Conservation (phyloP, 2,329 filamentous ascomycete species). For the Cladophialophora yegresii region DNA sequence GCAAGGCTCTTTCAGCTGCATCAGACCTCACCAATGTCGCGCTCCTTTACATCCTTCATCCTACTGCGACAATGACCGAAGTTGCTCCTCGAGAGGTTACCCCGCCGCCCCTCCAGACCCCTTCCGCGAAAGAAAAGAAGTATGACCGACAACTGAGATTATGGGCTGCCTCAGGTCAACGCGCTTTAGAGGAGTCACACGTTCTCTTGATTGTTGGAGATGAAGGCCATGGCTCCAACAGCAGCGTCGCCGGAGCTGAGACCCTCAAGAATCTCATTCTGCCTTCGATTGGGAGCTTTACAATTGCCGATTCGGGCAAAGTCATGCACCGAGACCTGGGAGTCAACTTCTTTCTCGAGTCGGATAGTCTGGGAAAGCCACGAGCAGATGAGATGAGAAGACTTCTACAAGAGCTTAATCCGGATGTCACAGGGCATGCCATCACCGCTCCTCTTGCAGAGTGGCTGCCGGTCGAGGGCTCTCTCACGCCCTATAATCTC, state of each 20-base stretch:
- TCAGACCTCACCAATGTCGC: not conserved
- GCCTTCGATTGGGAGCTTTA: slow-evolving; percentile 87
- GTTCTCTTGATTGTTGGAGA: slow-evolving; percentile 81
- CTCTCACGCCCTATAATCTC: slow-evolving; percentile 57
- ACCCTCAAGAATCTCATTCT: slow-evolving; percentile 96
- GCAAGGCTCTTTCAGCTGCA: not conserved
- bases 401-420: slow-evolving; percentile 83
- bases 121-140: slow-evolving; percentile 68
- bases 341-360: slow-evolving; percentile 94
- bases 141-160: slow-evolving; percentile 94
- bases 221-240: slow-evolving; percentile 32
- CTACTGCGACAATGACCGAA: slow-evolving; percentile 26
- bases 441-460: slow-evolving; percentile 50
- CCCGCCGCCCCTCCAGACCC: slow-evolving; percentile 53
- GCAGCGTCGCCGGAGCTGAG: slow-evolving; percentile 75
- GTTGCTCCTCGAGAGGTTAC: slow-evolving; percentile 38
- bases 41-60: not conserved
- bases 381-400: slow-evolving; percentile 77
- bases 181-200: slow-evolving; percentile 84
- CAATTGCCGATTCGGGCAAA: slow-evolving; percentile 76
- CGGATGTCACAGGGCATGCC: slow-evolving; percentile 80
- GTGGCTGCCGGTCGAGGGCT: slow-evolving; percentile 44
- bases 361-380: slow-evolving; percentile 71
- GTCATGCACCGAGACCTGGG: slow-evolving; percentile 85
- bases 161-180: slow-evolving; percentile 91